Percentiles rank a stretch among this genome's conserved stretches.
phyloP scores from a whole-genome alignment of 495 filamentous ascomycete species.

The Talaromyces thailandensis region DNA sequence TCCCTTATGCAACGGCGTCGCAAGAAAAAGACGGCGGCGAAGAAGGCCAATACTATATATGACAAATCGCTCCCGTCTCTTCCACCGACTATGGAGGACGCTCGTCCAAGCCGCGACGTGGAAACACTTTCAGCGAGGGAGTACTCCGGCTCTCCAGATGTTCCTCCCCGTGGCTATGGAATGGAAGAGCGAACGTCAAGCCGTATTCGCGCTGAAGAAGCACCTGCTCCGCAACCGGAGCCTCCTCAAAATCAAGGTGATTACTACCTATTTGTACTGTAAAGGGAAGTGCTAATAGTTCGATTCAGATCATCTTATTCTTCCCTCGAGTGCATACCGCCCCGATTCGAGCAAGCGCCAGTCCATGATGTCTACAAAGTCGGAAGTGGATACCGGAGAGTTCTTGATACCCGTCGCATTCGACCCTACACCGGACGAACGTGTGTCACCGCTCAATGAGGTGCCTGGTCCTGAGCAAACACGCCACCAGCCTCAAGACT shows the following conservation, averaged over 20 bases:
- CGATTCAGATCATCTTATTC: slow-evolving; percentile 46
- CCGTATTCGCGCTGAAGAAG: background rate
- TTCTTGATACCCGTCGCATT: slow-evolving; percentile 88
- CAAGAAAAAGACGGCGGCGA: slow-evolving; percentile 66
- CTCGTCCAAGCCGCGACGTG: slow-evolving; percentile 11
- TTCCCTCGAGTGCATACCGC: slow-evolving; percentile 69
- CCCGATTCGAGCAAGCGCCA: slow-evolving; percentile 52
- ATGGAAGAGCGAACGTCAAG: slow-evolving; percentile 4
- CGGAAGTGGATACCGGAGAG: slow-evolving; percentile 58
- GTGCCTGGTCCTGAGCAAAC: slow-evolving; percentile 17
- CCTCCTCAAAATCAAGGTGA: slow-evolving; percentile 15
- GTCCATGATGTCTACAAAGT: slow-evolving; percentile 50
- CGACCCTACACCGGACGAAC: slow-evolving; percentile 66
- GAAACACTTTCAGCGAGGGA: slow-evolving; percentile 56
- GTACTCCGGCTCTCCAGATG: slow-evolving; percentile 62
- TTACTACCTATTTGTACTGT: background rate
- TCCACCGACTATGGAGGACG: slow-evolving; percentile 47
- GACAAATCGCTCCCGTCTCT: slow-evolving; percentile 94
- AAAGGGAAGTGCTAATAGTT: background rate
- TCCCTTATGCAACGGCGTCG: slow-evolving; percentile 92
- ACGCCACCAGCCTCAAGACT: slow-evolving; percentile 27
- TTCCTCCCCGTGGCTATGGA: slow-evolving; percentile 55
- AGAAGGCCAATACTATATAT: slow-evolving; percentile 36
- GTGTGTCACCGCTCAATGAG: slow-evolving; percentile 38
- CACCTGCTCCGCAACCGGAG: slow-evolving; percentile 2